Conservation (phyloP, 805 yeast genomes). For the Ogataea parapolymorpha region DNA sequence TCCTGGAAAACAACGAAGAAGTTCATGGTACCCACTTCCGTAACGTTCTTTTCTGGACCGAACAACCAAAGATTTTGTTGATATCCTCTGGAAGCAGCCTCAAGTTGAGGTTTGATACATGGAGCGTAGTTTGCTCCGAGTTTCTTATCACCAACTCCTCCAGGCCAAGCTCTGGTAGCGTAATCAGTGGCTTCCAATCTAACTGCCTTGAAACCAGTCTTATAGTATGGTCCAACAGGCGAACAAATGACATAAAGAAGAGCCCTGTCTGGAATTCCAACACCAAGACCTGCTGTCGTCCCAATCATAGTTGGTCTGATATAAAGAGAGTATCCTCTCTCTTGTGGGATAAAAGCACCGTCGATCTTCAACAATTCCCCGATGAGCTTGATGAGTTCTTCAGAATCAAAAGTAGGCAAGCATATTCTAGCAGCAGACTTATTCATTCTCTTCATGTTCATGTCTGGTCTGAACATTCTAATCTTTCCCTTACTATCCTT, state of each 20-base stretch:
- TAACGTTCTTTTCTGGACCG: conserved; percentile 80
- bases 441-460: conserved; percentile 90
- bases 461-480: conserved; percentile 87
- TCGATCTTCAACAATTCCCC: conserved; percentile 75
- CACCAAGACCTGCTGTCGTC: conserved; percentile 86
- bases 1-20: conserved; percentile 83
- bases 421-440: conserved; percentile 84
- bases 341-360: conserved; percentile 73
- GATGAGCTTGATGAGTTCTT: conserved; percentile 70
- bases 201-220: conserved; percentile 95
- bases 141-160: conserved; percentile 95
- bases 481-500: conserved; percentile 57
- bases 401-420: conserved; percentile 80
- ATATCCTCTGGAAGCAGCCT: conserved; percentile 89
- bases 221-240: conserved; percentile 96
- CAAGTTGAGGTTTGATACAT: conserved; percentile 82
- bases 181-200: conserved; percentile 90
- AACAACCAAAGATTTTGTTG: conserved; percentile 97
- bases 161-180: conserved; percentile 99
- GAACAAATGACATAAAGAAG: conserved; percentile 83
- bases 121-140: conserved; percentile 98
- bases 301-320: conserved; percentile 95
- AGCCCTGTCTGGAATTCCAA: conserved; percentile 76
- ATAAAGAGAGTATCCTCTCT: conserved; percentile 87
- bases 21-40: conserved; percentile 99